Percentiles rank a stretch among this genome's conserved stretches.
Conservation (phyloP, 2,329 filamentous ascomycete genomes). For the Sphaerulina populicola region DNA sequence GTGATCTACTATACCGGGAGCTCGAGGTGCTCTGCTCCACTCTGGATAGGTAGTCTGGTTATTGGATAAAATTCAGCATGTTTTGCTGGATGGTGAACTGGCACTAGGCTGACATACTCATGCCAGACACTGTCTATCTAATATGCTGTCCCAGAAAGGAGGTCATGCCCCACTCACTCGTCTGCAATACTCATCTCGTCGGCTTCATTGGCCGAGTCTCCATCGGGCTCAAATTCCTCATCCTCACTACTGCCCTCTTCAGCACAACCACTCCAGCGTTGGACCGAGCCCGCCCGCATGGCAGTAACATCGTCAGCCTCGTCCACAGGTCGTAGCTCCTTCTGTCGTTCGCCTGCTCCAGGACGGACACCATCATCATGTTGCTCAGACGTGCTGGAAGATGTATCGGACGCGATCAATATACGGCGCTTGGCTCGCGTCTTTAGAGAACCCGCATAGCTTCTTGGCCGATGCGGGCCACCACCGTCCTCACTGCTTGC, state of each 20-base stretch:
- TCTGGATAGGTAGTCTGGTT: no score
- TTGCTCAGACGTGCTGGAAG: not conserved
- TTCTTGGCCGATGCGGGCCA: not conserved
- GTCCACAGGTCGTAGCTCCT: not conserved
- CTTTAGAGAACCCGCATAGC: not conserved
- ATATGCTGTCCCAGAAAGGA: not conserved
- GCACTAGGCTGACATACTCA: no score
- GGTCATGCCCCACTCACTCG: not conserved
- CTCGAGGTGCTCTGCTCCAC: no score
- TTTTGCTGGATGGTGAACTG: no score
- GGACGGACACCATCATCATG: not conserved
- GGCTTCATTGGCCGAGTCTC: not conserved
- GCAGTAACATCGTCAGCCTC: not conserved
- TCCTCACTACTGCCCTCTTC: not conserved
- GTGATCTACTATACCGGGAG: no score
- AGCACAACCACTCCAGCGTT: not conserved
- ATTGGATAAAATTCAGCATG: no score
- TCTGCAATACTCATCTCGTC: not conserved
- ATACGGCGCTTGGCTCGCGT: not conserved
- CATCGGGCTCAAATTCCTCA: slow-evolving; percentile 2
- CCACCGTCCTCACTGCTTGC: slow-evolving; percentile 14
- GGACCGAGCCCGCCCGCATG: not conserved
- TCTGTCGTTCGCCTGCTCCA: not conserved
- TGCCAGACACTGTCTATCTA: not conserved
- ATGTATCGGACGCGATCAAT: not conserved